These are phyloP conservation scores for Paraphoma sp. DNA, from an alignment of 2,329 filamentous ascomycete species.

Conservation along the genomic window DNA sequence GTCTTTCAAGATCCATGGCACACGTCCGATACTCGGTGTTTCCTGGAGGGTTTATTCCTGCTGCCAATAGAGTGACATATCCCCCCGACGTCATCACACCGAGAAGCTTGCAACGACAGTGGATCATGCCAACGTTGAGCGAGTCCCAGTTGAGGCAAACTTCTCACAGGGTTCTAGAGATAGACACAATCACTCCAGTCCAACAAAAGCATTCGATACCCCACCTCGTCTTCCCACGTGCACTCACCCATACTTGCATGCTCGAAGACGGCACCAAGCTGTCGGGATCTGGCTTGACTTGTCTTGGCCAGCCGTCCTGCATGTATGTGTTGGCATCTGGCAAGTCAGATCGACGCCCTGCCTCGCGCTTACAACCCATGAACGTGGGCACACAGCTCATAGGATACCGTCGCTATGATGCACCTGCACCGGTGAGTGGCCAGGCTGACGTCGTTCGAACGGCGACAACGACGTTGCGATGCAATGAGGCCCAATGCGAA, in stretches of 20 bases:
- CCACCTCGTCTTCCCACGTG: neutral
- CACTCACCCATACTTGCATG: conserved; percentile 3
- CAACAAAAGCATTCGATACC: neutral
- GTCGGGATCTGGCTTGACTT: conserved; percentile 9
- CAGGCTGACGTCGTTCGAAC: conserved; percentile 27
- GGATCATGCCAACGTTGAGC: too few relatives aligned
- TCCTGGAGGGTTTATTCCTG: too few relatives aligned
- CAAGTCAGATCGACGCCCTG: conserved; percentile 31
- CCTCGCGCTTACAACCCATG: conserved; percentile 32
- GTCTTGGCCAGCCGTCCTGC: conserved; percentile 5
- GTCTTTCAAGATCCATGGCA: too few relatives aligned
- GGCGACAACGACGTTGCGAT: conserved; percentile 11
- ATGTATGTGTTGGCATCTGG: conserved; percentile 45
- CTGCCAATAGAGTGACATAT: too few relatives aligned
- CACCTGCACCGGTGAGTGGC: conserved; percentile 29
- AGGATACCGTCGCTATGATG: conserved; percentile 39
- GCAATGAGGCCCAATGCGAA: neutral
- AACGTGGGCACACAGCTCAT: conserved; percentile 42
- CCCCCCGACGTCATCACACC: too few relatives aligned
- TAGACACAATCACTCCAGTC: neutral
- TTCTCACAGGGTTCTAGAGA: too few relatives aligned
- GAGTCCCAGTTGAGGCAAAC: too few relatives aligned
- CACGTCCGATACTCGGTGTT: too few relatives aligned
- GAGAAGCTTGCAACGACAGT: too few relatives aligned
- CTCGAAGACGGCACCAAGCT: conserved; percentile 4